Base-by-base conservation (phyloP, 306 rosid genomes). In the Trifolium fragiferum region DNA sequence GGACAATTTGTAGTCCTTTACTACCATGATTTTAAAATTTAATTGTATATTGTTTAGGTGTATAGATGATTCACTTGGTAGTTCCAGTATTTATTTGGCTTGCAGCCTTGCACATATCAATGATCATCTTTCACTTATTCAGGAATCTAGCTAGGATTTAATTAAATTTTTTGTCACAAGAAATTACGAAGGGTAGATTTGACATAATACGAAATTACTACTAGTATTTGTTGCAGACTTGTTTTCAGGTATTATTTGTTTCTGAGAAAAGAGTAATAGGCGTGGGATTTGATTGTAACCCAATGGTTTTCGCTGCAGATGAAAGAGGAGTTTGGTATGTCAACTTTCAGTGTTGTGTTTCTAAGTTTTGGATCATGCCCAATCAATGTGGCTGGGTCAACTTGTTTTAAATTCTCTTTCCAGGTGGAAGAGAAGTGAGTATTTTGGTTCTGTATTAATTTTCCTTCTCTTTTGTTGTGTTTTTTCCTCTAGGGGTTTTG, bases 211-310 rank as follows among this genome's bases (percentile, higher is more conserved):
- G 25, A 23, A 23, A 23, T 23, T 23, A 23, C 25, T 23, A 23
- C 2, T 47, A n/a, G n/a, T n/a, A n/a, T n/a, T n/a, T n/a, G n/a
- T n/a, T n/a, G n/a, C n/a, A n/a, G 68, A 54, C 72, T 69, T 54
- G 49, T 51, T 82, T 86, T 86, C 97, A 94, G 99, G 92, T 94
- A 64, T 55, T 90, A 75, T 94, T 94, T 92, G 81, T 94, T 63
- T 90, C 97, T 84, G 99, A 92, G 86, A 89, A 75, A 77, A 85
- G 85, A 80, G 88, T 90, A 57, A 85, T 94, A 72, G 99, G 99
- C 4, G 96, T 89, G 76, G 99, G 99, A 81, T 92, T 81, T 47
- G 99, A 92, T 76, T 90, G 97, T 83, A 86, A 66, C 77, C 98
- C 99, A 21, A 87, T 92, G 96, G 90, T 87, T 57, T 94, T 94